Base-by-base conservation (phyloP, 257 asterid species). In the Nicotiana attenuata region DNA sequence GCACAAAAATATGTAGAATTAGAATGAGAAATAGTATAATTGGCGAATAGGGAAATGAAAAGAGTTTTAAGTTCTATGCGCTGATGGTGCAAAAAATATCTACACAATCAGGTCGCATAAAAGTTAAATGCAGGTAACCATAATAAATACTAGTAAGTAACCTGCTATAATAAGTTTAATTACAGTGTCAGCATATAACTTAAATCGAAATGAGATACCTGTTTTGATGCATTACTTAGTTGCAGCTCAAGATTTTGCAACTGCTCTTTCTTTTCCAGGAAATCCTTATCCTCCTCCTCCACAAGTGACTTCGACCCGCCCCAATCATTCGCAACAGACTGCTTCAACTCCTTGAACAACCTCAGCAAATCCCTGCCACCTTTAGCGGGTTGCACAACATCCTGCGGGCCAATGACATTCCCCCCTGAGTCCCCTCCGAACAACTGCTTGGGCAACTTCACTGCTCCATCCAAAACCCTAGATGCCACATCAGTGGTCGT, bases 391-490 rank as follows among this genome's bases (percentile, higher is more conserved):
- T 93, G 98, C 92, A 90, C 94, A 82, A 90, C 98, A 86, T 93
- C 98, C 83, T 92, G 97, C 2, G 97, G 94, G 56, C 90, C 97
- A 82, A 91, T 86, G 80, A 90, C 90, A 81, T 93, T 91, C 53
- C 88, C 88, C 0, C 89, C 87, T 0, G 97, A 85, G 83, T 92
- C 96, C 85, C 97, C 96, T 85, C 97, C 97, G 77, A 94, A 61
- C 84, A 96, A 91, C 93, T 94, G 99, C 87, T 85, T 92, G 9
- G 99, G 99, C 82, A 96, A 91, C 89, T 90, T 92, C 57, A 82
- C 94, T 0, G 98, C 98, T 81, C 99, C 99, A 86, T 96, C 99
- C 66, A 96, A 91, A 92, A 96, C 90, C 88, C 97, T 92, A 2
- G 98, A 91, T 5, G 97, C 97, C 84, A 90, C 88, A 64, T 94